Percentiles rank a stretch among this genome's conserved stretches.
These are phyloP conservation scores for Colletotrichum sojae DNA, from an alignment of 2,329 filamentous ascomycete genomes.

Conservation along the genomic window DNA sequence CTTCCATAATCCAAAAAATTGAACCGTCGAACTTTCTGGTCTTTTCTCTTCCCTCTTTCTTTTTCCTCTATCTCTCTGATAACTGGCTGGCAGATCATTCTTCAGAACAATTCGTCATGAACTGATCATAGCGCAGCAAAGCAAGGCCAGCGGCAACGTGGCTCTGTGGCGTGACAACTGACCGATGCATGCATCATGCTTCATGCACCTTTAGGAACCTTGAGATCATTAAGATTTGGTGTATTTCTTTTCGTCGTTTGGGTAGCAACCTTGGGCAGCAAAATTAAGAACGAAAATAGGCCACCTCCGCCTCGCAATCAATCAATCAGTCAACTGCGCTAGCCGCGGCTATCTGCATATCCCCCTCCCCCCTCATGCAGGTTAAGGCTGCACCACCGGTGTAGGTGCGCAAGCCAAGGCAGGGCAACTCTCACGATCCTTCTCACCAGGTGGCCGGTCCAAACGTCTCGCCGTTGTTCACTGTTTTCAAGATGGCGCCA, in stretches of 20 bases:
- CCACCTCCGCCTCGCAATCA: not conserved
- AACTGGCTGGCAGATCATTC: not conserved
- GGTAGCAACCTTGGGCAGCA: slow-evolving; percentile 38
- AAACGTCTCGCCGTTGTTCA: slow-evolving; percentile 47
- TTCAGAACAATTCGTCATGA: not conserved
- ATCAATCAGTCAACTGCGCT: slow-evolving; percentile 10
- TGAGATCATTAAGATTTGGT: not conserved
- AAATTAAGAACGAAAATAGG: not conserved
- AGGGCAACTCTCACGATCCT: slow-evolving; percentile 21
- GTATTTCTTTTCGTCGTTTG: not conserved
- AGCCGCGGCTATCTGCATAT: slow-evolving; percentile 31
- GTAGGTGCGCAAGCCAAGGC: slow-evolving; percentile 6
- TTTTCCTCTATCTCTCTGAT: not conserved
- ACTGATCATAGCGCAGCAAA: not conserved
- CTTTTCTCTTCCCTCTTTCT: slow-evolving; percentile 23
- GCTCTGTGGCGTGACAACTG: not conserved
- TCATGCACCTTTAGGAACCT: not conserved
- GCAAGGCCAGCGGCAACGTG: not conserved
- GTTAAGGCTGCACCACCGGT: not conserved
- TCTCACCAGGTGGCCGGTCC: slow-evolving; percentile 51
- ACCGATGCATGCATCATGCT: not conserved
- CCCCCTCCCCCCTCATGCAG: not conserved
- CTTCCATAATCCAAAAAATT: slow-evolving; percentile 16
- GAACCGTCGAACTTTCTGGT: not conserved
- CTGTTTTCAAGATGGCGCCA: slow-evolving; percentile 44